These are phyloP conservation scores for Tubosaeta brunneosetosa DNA, from an alignment of 768 basidiomycete genomes.

Conservation along the genomic window DNA sequence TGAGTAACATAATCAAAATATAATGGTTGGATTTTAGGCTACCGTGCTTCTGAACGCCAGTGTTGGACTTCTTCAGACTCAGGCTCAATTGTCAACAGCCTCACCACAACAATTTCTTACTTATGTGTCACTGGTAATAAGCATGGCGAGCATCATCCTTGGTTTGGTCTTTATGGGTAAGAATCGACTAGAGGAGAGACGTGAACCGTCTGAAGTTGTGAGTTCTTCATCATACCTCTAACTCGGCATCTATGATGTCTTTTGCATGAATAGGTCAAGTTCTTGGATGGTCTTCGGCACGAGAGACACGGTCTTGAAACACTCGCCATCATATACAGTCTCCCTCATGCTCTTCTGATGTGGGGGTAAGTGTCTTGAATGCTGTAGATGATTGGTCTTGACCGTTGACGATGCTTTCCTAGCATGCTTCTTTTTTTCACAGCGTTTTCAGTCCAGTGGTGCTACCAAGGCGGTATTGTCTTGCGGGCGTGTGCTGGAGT, in stretches of 20 bases:
- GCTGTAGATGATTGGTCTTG: neutral
- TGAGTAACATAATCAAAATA: neutral
- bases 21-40: slow-evolving; percentile 30
- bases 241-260: neutral
- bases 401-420: neutral
- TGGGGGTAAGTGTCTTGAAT: slow-evolving; percentile 47
- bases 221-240: slow-evolving; percentile 6
- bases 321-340: slow-evolving; percentile 48
- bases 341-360: slow-evolving; percentile 54
- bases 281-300: slow-evolving; percentile 19
- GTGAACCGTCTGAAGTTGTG: slow-evolving; percentile 34
- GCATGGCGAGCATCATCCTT: slow-evolving; percentile 40
- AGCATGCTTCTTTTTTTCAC: slow-evolving; percentile 29
- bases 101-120: slow-evolving; percentile 35
- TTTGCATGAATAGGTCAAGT: slow-evolving; percentile 9
- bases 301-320: slow-evolving; percentile 41
- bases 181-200: slow-evolving; percentile 32
- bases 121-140: slow-evolving; percentile 42
- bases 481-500: slow-evolving; percentile 28
- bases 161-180: slow-evolving; percentile 42
- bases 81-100: slow-evolving; percentile 24
- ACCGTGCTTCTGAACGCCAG: slow-evolving; percentile 57
- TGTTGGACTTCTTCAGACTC: slow-evolving; percentile 55
- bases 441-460: slow-evolving; percentile 27
- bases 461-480: neutral